These are phyloP conservation scores for Jaltomata sinuosa DNA, from an alignment of 257 asterid genomes.

Conservation along the genomic window DNA sequence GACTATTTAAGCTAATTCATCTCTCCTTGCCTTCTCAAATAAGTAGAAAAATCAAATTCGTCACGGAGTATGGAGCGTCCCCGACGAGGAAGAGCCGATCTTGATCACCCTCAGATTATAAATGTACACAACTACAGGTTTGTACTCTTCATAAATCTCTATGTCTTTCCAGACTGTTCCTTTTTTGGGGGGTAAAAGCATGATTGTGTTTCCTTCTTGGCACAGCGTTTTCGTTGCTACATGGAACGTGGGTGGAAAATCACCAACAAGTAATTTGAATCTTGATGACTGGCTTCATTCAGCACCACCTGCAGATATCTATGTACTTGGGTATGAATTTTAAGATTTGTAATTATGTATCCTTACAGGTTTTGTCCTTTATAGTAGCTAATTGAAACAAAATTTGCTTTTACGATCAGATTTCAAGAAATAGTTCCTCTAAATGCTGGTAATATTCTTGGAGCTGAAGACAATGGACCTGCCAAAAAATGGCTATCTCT, in stretches of 20 bases:
- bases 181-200: background rate
- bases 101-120: conserved; percentile 92
- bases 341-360: background rate
- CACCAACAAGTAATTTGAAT: conserved; percentile 72
- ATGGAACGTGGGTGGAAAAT: conserved; percentile 96
- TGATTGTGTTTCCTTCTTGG: background rate
- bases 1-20: background rate
- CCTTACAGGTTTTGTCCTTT: background rate
- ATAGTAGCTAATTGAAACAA: background rate
- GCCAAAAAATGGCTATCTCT: conserved; percentile 85
- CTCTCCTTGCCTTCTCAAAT: background rate
- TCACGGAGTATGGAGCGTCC: conserved; percentile 48
- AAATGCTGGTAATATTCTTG: conserved; percentile 92
- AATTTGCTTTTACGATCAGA: conserved; percentile 18
- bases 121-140: conserved; percentile 67
- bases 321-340: conserved; percentile 77
- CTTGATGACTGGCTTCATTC: conserved; percentile 96
- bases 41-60: conserved; percentile 52
- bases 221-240: conserved; percentile 80
- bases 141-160: conserved; percentile 7
- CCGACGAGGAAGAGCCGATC: conserved; percentile 67
- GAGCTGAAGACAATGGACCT: conserved; percentile 98
- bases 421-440: conserved; percentile 98
- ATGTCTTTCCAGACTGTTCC: background rate
- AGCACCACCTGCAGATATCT: conserved; percentile 95